Conservation (phyloP, 805 yeast species). For the Saturnispora silvae region DNA sequence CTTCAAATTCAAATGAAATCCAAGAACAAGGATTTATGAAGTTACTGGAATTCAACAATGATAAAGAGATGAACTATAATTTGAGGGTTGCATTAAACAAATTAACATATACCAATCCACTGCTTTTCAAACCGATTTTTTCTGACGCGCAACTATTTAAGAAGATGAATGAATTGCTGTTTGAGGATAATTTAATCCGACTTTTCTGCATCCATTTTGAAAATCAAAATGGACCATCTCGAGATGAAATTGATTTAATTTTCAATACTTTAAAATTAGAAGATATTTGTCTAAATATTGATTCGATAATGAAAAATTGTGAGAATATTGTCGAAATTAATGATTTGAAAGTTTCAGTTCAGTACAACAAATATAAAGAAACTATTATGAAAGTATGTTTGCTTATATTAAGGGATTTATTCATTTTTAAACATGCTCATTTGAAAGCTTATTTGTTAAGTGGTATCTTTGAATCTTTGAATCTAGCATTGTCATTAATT, state of each 20-base stretch:
- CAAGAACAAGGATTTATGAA: slow-evolving; percentile 17
- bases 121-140: slow-evolving; percentile 17
- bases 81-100: slow-evolving; percentile 18
- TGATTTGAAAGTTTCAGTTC: slow-evolving; percentile 23
- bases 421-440: slow-evolving; percentile 6
- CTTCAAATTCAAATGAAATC: slow-evolving; percentile 15
- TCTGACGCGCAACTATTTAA: slow-evolving; percentile 9
- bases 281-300: slow-evolving; percentile 19
- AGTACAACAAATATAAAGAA: slow-evolving; percentile 20
- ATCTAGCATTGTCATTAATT: slow-evolving; percentile 16
- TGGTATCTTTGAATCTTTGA: slow-evolving; percentile 18
- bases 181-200: slow-evolving; percentile 23
- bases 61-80: slow-evolving; percentile 13
- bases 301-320: slow-evolving; percentile 14
- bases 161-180: slow-evolving; percentile 13
- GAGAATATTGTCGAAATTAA: slow-evolving; percentile 21
- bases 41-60: slow-evolving; percentile 6
- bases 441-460: slow-evolving; percentile 16
- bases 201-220: slow-evolving; percentile 16
- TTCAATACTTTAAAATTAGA: slow-evolving; percentile 14
- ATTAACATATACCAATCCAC: slow-evolving; percentile 18
- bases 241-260: slow-evolving; percentile 9
- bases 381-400: slow-evolving; percentile 17
- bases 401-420: slow-evolving; percentile 8
- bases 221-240: slow-evolving; percentile 2